Evolutionary conservation across 1,139 yeast genomes (phyloP), one percentile per base, ranked within the genome.

Genomic region (Saccharomyces uvarum): DNA sequence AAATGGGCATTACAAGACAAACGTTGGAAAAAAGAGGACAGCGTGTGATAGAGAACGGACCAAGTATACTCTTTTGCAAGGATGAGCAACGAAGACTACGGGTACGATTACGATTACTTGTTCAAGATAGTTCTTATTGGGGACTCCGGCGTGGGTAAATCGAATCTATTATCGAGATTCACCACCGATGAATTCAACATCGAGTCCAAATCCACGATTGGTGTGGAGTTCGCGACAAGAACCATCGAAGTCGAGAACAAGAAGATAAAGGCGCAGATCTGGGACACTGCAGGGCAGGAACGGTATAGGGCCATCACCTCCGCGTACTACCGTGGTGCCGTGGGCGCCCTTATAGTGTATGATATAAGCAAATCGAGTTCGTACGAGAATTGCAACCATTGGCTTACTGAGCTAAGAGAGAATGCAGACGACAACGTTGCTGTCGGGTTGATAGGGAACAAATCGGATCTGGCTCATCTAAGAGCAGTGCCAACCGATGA

Each of bases 251-350:
- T 93, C 55, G 98, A 93, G 66, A 96, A 95, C 57, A 93, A 91
- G 73, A 80, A 95, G 69, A 90, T 95, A 68, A 93, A 93, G 73
- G 97, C 98, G 7, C 99, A 95, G 73, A 90, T 93, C 68, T 93
- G 99, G 99, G 99, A 93, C 72, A 93, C 99, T 29, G 99, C 99
- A 1, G 99, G 99, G 57, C 99, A 93, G 76, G 99, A 93, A 74
- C 83, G 99, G 70, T 93, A 93, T 76, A 83, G 99, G 66, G 98
- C 99, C 53, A 93, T 93, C 69, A 95, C 99, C 46, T 85, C 95
- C 58, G 99, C 98, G 13, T 93, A 93, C 75, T 93, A 93, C 72
- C 81, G 99, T 70, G 99, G 99, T 50, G 99, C 99, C 0, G 96
- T 91, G 52, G 99, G 99, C 53, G 99, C 99, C 1, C 78, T 93